Conservation (phyloP, 192 early-diverging fungal genomes). For the Coemansia interrupta region DNA sequence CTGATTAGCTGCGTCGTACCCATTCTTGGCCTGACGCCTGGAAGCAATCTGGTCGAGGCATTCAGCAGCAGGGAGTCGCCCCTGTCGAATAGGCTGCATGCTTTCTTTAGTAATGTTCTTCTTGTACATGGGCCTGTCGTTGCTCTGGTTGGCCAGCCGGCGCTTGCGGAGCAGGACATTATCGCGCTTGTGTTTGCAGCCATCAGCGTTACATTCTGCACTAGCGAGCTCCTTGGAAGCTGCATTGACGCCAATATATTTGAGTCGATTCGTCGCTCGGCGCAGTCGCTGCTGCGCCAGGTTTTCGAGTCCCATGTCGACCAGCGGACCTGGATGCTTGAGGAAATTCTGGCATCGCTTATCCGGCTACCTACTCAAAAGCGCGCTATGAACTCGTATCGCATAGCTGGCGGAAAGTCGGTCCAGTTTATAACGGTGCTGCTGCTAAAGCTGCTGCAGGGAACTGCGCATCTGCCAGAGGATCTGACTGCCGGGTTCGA, state of each 20-base stretch:
- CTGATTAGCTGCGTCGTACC: constrained; percentile 39
- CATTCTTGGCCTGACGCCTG: constrained; percentile 21
- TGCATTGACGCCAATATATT: constrained; percentile 25
- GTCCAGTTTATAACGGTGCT: constrained; percentile 72
- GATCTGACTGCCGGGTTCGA: constrained; percentile 39
- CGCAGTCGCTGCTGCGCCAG: constrained; percentile 33
- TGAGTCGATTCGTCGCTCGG: constrained; percentile 42
- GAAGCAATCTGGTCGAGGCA: constrained; percentile 12
- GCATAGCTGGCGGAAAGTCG: constrained; percentile 59
- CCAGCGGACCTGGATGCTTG: constrained; percentile 79
- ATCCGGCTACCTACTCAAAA: constrained; percentile 64
- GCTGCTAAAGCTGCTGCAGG: constrained; percentile 66
- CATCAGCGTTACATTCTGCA: constrained; percentile 39
- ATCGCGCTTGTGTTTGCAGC: constrained; percentile 45
- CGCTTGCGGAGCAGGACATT: constrained; percentile 35
- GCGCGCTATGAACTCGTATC: constrained; percentile 55
- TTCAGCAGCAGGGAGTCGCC: constrained; percentile 3
- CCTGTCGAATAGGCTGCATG: constrained; percentile 15
- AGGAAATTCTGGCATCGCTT: constrained; percentile 76
- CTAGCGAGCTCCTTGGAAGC: constrained; percentile 20
- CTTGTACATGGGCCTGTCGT: constrained; percentile 15
- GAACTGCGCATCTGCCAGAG: constrained; percentile 32
- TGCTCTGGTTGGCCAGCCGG: constrained; percentile 16
- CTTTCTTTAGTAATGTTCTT: constrained; percentile 25
- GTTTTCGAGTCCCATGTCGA: constrained; percentile 34